A percentile compares a stretch with the other conserved stretches of the same genome.
Conservation (phyloP, 805 yeast genomes). For the Candida piceae region DNA sequence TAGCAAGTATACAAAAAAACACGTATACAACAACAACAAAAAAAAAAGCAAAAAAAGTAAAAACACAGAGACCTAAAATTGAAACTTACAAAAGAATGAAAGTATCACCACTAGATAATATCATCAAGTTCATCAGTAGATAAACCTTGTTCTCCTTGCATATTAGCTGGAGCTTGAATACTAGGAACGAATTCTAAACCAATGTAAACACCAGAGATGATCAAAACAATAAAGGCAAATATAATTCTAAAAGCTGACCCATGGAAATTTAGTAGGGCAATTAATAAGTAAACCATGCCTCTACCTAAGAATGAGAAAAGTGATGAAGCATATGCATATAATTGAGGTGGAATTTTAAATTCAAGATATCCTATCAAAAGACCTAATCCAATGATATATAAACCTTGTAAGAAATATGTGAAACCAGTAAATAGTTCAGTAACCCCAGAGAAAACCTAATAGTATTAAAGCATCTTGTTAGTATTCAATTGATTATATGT, state of each 20-base stretch:
- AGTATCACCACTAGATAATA: conserved; percentile 25
- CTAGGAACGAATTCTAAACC: conserved; percentile 69
- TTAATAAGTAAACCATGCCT: conserved; percentile 53
- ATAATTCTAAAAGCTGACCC: conserved; percentile 51
- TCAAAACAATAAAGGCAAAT: conserved; percentile 51
- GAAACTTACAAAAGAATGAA: no score
- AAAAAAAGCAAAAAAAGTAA: no score
- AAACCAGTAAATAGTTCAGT: conserved; percentile 41
- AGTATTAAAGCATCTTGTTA: no score
- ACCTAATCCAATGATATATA: conserved; percentile 55
- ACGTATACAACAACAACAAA: no score
- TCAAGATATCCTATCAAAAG: conserved; percentile 44
- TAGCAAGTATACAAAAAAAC: no score
- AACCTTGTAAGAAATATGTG: conserved; percentile 47
- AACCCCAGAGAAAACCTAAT: conserved; percentile 44
- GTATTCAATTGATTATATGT: background rate
- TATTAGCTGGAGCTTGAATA: conserved; percentile 75
- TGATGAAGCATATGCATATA: conserved; percentile 63
- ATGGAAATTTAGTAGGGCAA: conserved; percentile 44
- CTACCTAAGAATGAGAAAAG: conserved; percentile 71
- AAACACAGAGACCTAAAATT: no score
- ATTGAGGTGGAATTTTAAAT: conserved; percentile 49
- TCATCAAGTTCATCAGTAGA: conserved; percentile 31
- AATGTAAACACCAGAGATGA: conserved; percentile 55
- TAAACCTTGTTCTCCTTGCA: conserved; percentile 50